Evolutionary conservation across 1,284 basidiomycete genomes (phyloP).

Genomic region (Tilletia walkeri): DNA sequence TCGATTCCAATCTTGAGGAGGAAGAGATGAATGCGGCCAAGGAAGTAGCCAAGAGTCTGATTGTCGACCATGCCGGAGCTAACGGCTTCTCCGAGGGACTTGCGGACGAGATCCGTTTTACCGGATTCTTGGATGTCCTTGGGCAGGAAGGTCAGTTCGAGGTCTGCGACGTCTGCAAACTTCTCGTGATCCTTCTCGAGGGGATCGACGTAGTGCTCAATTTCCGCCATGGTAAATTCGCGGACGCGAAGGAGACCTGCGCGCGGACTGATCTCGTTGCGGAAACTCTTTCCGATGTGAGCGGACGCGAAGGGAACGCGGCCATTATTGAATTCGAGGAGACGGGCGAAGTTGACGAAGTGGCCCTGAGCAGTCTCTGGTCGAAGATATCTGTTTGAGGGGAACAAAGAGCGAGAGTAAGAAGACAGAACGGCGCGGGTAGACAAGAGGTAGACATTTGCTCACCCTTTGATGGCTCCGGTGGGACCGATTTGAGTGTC

Average conservation of each 20-base stretch:
- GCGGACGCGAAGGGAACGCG: conserved; percentile 94
- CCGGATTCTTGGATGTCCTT: conserved; percentile 79
- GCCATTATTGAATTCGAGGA: conserved; percentile 97
- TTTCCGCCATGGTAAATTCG: conserved; percentile 99
- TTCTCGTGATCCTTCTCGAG: conserved; percentile 82
- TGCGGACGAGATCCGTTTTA: conserved; percentile 66
- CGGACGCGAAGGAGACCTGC: conserved; percentile 93
- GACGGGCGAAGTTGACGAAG: conserved; percentile 95
- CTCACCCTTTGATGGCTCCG: conserved; percentile 83
- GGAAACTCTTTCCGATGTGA: conserved; percentile 92
- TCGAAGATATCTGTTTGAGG: conserved; percentile 67
- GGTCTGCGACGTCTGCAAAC: conserved; percentile 77
- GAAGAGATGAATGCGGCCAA: conserved; percentile 88
- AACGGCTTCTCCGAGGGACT: conserved; percentile 87
- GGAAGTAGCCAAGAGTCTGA: conserved; percentile 95
- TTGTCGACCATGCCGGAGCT: conserved; percentile 82
- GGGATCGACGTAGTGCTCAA: conserved; percentile 98
- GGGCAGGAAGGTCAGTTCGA: conserved; percentile 75
- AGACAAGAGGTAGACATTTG: background rate
- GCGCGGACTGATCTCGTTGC: conserved; percentile 96
- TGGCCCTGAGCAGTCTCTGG: conserved; percentile 99
- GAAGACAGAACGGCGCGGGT: too few relatives aligned
- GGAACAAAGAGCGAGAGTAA: background rate
- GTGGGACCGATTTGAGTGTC: conserved; percentile 94
- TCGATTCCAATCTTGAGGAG: conserved; percentile 89